phyloP scores from a whole-genome alignment of 2,329 filamentous ascomycete genomes.

The Keithomyces neogunnii region DNA sequence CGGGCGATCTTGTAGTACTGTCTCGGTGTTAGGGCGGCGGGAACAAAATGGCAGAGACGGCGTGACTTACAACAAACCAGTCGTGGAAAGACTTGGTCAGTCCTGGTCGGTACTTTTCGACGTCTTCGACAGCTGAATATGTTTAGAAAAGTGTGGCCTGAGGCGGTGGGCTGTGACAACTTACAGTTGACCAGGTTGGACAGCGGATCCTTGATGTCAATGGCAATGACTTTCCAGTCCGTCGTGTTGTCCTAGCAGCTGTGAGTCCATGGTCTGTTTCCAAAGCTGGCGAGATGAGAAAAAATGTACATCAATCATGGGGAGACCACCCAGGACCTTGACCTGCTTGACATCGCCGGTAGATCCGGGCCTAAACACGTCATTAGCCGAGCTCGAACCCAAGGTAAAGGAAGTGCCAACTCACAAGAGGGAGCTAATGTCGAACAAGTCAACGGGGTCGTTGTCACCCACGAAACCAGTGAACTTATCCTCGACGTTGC shows the following conservation, averaged over 20 bases:
- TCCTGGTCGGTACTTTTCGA: slow-evolving; percentile 30
- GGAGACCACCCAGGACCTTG: slow-evolving; percentile 31
- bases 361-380: slow-evolving; percentile 16
- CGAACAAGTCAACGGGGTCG: slow-evolving; percentile 33
- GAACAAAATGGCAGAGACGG: neutral
- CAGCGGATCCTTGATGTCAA: slow-evolving; percentile 30
- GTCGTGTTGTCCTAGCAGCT: slow-evolving; percentile 15
- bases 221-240: slow-evolving; percentile 32
- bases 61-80: slow-evolving; percentile 28
- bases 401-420: slow-evolving; percentile 1
- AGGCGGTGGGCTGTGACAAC: slow-evolving; percentile 6
- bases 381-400: neutral
- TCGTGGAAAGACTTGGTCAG: slow-evolving; percentile 24
- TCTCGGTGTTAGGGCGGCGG: neutral
- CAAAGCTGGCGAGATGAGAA: neutral
- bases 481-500: slow-evolving; percentile 29
- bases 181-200: slow-evolving; percentile 24
- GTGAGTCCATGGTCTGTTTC: neutral
- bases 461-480: slow-evolving; percentile 31
- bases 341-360: slow-evolving; percentile 32
- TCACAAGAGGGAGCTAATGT: slow-evolving; percentile 25
- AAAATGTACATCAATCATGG: slow-evolving; percentile 26
- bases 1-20: slow-evolving; percentile 33
- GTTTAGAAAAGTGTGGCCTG: slow-evolving; percentile 14
- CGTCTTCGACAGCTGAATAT: slow-evolving; percentile 18